Percentiles rank a stretch among this genome's conserved stretches.
phyloP scores from a whole-genome alignment of 1,284 basidiomycete species.

The Anthracocystis walkeri region DNA sequence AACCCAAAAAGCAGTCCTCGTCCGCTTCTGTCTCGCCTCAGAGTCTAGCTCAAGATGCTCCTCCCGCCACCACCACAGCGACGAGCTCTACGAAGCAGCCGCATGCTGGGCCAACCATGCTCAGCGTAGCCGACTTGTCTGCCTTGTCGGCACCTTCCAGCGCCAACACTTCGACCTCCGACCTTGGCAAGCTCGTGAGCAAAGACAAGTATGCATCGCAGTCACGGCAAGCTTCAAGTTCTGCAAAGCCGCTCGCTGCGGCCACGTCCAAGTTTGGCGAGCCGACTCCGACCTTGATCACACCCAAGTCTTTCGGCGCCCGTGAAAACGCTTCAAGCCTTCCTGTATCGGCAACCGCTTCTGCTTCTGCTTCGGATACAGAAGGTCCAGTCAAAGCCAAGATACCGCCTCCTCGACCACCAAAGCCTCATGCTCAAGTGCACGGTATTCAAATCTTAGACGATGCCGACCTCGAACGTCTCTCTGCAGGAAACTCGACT shows the following conservation, averaged over 20 bases:
- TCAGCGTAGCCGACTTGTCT: constrained; percentile 25
- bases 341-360: constrained; percentile 25
- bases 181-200: constrained; percentile 10
- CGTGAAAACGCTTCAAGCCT: constrained; percentile 16
- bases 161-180: constrained; percentile 27
- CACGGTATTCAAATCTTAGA: constrained; percentile 42
- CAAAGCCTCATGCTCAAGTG: constrained; percentile 27
- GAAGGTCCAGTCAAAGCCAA: constrained; percentile 31
- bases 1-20: constrained; percentile 18
- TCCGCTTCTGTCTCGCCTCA: constrained; percentile 11
- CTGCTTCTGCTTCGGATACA: constrained; percentile 36
- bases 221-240: constrained; percentile 12
- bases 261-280: constrained; percentile 36
- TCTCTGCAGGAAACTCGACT: constrained; percentile 19
- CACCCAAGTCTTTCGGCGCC: constrained; percentile 10
- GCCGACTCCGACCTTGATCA: constrained; percentile 11
- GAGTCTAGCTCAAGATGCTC: constrained; percentile 13
- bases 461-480: constrained; percentile 45
- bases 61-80: background rate
- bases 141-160: constrained; percentile 14
- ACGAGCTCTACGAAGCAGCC: constrained; percentile 1
- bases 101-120: constrained; percentile 10
- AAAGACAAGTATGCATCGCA: constrained; percentile 20
- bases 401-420: constrained; percentile 33
- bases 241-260: constrained; percentile 7